Evolutionary conservation across 2,329 filamentous ascomycete genomes (phyloP).

Genomic region (Cladophialophora immunda): DNA sequence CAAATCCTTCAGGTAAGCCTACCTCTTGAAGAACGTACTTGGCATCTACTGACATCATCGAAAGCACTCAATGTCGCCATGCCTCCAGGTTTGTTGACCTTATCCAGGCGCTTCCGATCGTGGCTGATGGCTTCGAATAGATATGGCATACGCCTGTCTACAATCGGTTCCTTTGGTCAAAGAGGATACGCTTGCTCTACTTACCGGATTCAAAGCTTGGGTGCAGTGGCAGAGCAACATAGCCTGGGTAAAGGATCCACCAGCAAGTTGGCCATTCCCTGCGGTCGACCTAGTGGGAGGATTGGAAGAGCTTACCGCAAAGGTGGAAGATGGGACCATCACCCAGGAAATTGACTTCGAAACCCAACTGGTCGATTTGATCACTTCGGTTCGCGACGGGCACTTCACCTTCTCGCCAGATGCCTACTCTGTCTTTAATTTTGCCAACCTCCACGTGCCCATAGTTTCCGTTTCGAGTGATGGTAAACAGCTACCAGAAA

Average conservation of each 20-base stretch:
- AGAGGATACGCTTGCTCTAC: slow-evolving; percentile 22
- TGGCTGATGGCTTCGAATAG: neutral
- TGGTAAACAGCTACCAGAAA: slow-evolving; percentile 64
- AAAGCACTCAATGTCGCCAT: neutral
- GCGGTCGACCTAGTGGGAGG: slow-evolving; percentile 58
- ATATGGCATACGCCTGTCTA: slow-evolving; percentile 23
- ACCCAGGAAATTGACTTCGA: slow-evolving; percentile 65
- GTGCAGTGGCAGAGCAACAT: slow-evolving; percentile 59
- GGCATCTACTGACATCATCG: neutral
- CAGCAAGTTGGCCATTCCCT: slow-evolving; percentile 60
- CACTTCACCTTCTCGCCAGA: slow-evolving; percentile 52
- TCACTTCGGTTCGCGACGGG: slow-evolving; percentile 68
- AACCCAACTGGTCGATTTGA: slow-evolving; percentile 61
- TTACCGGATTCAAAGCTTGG: slow-evolving; percentile 15
- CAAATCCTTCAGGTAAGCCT: slow-evolving; percentile 2
- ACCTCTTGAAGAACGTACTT: neutral
- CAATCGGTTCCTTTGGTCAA: slow-evolving; percentile 20
- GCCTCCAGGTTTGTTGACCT: neutral
- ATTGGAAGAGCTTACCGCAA: slow-evolving; percentile 56
- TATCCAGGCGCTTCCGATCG: neutral
- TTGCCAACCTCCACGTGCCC: slow-evolving; percentile 60
- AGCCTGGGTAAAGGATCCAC: slow-evolving; percentile 61
- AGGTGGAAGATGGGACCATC: slow-evolving; percentile 54
- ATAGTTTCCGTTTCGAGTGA: slow-evolving; percentile 70
- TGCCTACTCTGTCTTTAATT: slow-evolving; percentile 56